Percentiles rank a stretch among this genome's conserved stretches.
Evolutionary conservation across 768 basidiomycete species (phyloP).

Genomic region (Lenzites betulinus): DNA sequence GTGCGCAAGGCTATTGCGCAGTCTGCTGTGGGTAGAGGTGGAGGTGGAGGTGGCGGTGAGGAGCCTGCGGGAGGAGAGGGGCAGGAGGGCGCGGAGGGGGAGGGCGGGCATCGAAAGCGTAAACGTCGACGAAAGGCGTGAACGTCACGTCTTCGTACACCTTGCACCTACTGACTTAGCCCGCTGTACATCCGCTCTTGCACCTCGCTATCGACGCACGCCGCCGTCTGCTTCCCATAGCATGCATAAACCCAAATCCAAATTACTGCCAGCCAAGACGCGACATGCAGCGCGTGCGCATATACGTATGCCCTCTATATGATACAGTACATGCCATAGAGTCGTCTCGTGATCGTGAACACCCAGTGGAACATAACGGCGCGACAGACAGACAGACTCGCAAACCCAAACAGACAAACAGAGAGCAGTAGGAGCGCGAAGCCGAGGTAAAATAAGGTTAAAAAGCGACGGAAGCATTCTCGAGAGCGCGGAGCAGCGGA

Average conservation of each 20-base stretch:
- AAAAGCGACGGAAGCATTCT: not conserved
- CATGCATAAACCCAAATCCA: too few relatives aligned
- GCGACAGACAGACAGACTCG: not conserved
- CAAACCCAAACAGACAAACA: too few relatives aligned
- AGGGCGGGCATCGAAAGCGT: not conserved
- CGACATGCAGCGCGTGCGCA: not conserved
- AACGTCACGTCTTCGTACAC: not conserved
- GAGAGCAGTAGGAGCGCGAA: conserved; percentile 1
- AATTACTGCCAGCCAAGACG: too few relatives aligned
- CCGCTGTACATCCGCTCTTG: too few relatives aligned
- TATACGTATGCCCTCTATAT: not conserved
- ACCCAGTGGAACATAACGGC: not conserved
- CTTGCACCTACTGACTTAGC: too few relatives aligned
- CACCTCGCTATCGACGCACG: not conserved
- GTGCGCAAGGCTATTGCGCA: conserved; percentile 47
- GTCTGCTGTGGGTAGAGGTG: not conserved
- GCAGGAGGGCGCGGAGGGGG: conserved; percentile 4
- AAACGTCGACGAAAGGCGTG: conserved; percentile 10
- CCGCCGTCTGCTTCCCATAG: too few relatives aligned
- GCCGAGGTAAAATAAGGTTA: not conserved
- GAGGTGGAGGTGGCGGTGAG: not conserved
- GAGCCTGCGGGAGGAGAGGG: not conserved
- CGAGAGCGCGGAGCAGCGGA: too few relatives aligned
- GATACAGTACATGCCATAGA: conserved; percentile 10
- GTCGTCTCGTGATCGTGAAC: not conserved